Conservation (phyloP, 257 asterid species). For the Ilex aquifolium region DNA sequence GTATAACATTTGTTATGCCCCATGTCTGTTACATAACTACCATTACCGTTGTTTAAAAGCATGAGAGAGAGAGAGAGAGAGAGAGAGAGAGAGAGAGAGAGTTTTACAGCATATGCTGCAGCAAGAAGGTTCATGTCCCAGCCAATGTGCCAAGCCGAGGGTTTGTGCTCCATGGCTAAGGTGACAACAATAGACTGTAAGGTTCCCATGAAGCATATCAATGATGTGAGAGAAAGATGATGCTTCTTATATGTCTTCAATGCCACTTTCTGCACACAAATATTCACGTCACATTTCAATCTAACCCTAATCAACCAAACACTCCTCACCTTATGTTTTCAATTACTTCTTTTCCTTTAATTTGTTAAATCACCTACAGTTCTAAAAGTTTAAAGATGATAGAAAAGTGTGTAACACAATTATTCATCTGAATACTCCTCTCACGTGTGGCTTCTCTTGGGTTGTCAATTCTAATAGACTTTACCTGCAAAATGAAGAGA, state of each 20-base stretch:
- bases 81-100: background rate
- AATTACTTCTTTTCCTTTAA: background rate
- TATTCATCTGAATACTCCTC: too few relatives aligned
- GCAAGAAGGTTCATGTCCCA: slow-evolving; percentile 2
- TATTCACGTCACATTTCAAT: background rate
- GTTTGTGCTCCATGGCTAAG: background rate
- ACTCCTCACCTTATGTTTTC: background rate
- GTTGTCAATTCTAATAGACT: too few relatives aligned
- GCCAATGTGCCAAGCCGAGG: background rate
- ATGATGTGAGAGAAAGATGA: background rate
- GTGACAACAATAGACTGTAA: slow-evolving; percentile 1
- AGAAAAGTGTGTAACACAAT: too few relatives aligned
- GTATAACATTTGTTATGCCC: too few relatives aligned
- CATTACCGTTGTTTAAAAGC: too few relatives aligned
- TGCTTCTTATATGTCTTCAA: background rate
- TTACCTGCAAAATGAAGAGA: background rate
- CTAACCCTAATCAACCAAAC: background rate
- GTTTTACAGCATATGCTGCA: background rate
- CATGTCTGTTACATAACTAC: too few relatives aligned
- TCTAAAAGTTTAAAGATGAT: too few relatives aligned
- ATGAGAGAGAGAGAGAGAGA: background rate
- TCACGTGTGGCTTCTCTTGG: too few relatives aligned
- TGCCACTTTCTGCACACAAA: background rate
- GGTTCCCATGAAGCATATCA: background rate
- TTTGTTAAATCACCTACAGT: too few relatives aligned